These are phyloP conservation scores for Candida hungchunana DNA, from an alignment of 805 yeast genomes.

Conservation along the genomic window DNA sequence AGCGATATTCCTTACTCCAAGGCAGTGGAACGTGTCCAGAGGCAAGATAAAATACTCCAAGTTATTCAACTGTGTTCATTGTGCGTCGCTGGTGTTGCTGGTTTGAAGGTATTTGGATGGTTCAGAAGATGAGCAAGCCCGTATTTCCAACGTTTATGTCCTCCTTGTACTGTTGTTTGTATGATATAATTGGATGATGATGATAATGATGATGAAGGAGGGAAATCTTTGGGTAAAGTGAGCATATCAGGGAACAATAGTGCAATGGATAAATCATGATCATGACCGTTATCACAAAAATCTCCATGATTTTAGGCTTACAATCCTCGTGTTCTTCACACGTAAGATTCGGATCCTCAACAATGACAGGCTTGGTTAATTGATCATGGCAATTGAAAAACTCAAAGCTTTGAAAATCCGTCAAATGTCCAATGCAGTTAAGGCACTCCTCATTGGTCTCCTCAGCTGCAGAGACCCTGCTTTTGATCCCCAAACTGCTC, in stretches of 20 bases:
- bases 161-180: too few relatives aligned
- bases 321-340: conserved; percentile 29
- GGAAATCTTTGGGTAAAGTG: too few relatives aligned
- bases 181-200: too few relatives aligned
- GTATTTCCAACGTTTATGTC: too few relatives aligned
- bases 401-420: conserved; percentile 39
- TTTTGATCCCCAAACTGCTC: too few relatives aligned
- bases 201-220: too few relatives aligned
- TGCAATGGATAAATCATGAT: conserved; percentile 2
- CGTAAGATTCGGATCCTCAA: conserved; percentile 15
- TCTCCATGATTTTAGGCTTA: conserved; percentile 36
- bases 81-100: conserved; percentile 4
- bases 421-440: too few relatives aligned
- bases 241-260: too few relatives aligned
- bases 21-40: conserved; percentile 51
- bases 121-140: conserved; percentile 1
- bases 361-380: conserved; percentile 9
- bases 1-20: conserved; percentile 73
- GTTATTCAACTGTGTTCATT: conserved; percentile 13
- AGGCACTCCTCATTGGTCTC: too few relatives aligned
- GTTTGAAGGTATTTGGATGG: conserved; percentile 4
- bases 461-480: too few relatives aligned
- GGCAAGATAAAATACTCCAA: conserved; percentile 51
- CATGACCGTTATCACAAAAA: conserved; percentile 36
- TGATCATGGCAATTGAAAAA: conserved; percentile 35